Base-by-base conservation (phyloP, 2,329 filamentous ascomycete species). In the Periconia sp. region DNA sequence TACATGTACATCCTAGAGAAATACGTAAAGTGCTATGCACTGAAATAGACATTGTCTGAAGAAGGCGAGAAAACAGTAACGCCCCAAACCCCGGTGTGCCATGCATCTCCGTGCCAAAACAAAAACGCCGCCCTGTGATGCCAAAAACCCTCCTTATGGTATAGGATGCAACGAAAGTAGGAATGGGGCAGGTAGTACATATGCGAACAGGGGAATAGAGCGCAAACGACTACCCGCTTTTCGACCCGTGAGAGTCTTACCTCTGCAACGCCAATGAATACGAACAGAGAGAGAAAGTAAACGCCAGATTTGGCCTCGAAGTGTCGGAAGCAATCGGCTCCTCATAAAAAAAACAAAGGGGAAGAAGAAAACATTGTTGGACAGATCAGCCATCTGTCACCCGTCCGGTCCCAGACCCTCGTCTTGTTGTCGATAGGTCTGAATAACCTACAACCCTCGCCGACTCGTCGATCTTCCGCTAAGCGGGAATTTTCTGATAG, bases 191-290 rank as follows among this genome's bases (percentile, higher is more conserved):
- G 15, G 30, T 26, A n/a, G 21, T 39, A 39, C 40, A 41, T 50
- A 54, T 41, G 39, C 22, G 38, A 47, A 54, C 48, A 52, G 43
- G 44, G 48, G 42, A 52, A 51, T 49, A 31, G 39, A 51, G 17
- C 37, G 36, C 26, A 54, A 54, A 44, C 29, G 33, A 24, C 34
- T 47, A 32, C 19, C 22, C 36, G 29, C 48, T 65, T 64, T 63
- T 52, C 35, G 51, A 49, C 61, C 54, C 49, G 49, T 52, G 54
- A 57, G 49, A 57, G 57, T 50, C 34, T 36, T 45, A 38, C 48
- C 48, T 64, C 49, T 56, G 40, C 37, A 61, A 65, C 61, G 58
- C 63, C 60, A 45, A 19, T 5, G 23, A 40, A 36, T 36, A 17
- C 6, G 25, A 30, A 29, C 11, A 11, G n/a, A 13, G 23, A 49